These are phyloP conservation scores for Hebeloma cylindrosporum DNA, from an alignment of 768 basidiomycete genomes.

Conservation along the genomic window DNA sequence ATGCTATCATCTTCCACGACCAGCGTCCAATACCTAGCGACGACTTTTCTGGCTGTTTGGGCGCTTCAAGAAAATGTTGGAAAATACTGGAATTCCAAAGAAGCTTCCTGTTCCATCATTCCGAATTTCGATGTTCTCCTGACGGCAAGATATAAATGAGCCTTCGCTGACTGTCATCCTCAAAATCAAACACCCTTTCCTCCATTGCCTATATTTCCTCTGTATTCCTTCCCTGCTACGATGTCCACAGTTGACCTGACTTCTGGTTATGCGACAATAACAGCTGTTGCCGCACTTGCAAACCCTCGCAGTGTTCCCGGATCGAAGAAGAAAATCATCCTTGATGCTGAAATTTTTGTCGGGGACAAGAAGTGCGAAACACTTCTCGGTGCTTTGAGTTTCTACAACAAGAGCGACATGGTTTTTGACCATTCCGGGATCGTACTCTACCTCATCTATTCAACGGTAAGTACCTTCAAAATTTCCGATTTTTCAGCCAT, in stretches of 20 bases:
- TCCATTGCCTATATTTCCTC: too few species aligned
- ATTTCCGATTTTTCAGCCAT: neutral
- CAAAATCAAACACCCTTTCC: too few species aligned
- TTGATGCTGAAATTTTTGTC: constrained; percentile 10
- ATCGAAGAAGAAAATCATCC: neutral
- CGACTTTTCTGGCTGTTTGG: too few species aligned
- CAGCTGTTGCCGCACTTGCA: constrained; percentile 8
- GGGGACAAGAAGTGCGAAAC: constrained; percentile 3
- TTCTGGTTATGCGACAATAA: constrained; percentile 12
- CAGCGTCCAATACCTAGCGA: too few species aligned
- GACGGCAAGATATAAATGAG: too few species aligned
- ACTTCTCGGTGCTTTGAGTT: constrained; percentile 3
- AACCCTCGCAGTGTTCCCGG: constrained; percentile 1
- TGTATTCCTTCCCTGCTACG: too few species aligned
- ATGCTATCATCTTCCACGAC: neutral
- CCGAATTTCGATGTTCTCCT: too few species aligned
- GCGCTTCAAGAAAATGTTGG: too few species aligned
- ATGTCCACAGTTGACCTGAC: too few species aligned
- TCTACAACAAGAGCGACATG: constrained; percentile 2
- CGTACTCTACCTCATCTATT: constrained; percentile 1
- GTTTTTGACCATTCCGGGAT: neutral
- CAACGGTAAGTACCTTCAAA: neutral
- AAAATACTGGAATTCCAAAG: too few species aligned
- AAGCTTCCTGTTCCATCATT: too few species aligned
- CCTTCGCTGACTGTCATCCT: too few species aligned